Conservation (phyloP, 208 protist species). For the Trypanosoma caninum region DNA sequence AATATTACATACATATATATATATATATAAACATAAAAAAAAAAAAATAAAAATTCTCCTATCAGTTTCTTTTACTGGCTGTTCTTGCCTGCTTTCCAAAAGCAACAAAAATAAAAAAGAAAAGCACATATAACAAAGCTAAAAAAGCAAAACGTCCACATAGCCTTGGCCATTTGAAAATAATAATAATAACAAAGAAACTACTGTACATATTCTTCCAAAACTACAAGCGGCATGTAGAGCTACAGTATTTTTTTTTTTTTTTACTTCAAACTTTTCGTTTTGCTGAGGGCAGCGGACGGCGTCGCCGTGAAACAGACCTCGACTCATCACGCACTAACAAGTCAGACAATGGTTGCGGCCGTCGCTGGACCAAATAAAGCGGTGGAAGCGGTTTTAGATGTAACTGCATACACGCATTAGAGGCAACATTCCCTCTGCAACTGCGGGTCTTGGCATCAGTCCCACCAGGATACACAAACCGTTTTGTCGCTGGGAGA, state of each 20-base stretch:
- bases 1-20: slow-evolving; percentile 6
- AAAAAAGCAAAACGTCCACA: neutral
- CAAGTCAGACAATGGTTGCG: slow-evolving; percentile 12
- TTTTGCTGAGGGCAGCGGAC: slow-evolving; percentile 5
- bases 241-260: neutral
- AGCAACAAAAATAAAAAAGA: neutral
- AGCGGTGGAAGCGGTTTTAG: slow-evolving; percentile 43
- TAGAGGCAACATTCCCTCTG: slow-evolving; percentile 7
- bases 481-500: slow-evolving; percentile 28
- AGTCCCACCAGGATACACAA: slow-evolving; percentile 11
- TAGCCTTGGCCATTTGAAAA: neutral
- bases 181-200: neutral
- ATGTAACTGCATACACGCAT: slow-evolving; percentile 35
- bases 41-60: slow-evolving; percentile 5
- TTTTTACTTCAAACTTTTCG: no score
- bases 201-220: neutral
- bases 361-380: slow-evolving; percentile 53
- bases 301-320: neutral
- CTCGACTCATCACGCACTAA: neutral
- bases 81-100: no score
- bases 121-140: neutral
- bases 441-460: neutral
- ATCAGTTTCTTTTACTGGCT: no score
- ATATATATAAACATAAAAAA: slow-evolving; percentile 6
- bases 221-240: neutral